Percentiles rank a stretch among this genome's conserved stretches.
These are phyloP conservation scores for Lithospermum erythrorhizon DNA, from an alignment of 257 asterid genomes.

Conservation along the genomic window DNA sequence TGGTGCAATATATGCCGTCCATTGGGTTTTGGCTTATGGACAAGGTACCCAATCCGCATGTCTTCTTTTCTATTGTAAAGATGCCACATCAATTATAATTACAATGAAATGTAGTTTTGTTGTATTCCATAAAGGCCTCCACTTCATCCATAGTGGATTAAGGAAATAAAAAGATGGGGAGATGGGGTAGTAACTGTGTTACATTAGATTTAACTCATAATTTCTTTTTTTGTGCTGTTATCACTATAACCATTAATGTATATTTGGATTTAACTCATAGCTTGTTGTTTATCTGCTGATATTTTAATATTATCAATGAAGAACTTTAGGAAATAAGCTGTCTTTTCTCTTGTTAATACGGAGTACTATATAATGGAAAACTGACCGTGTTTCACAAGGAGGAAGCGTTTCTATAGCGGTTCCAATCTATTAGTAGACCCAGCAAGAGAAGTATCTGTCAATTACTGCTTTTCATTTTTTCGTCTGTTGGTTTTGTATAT, in stretches of 20 bases:
- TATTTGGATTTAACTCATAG: too few species aligned
- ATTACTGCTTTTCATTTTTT: background rate
- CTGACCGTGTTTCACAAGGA: background rate
- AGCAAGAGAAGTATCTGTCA: background rate
- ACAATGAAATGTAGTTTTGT: too few species aligned
- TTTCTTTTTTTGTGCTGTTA: too few species aligned
- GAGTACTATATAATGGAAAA: background rate
- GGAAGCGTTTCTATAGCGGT: background rate
- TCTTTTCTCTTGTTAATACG: background rate
- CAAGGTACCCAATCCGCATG: constrained; percentile 38
- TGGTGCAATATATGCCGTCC: constrained; percentile 75
- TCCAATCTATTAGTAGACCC: background rate
- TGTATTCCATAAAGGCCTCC: background rate
- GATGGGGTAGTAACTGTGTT: too few species aligned
- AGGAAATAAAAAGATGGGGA: too few species aligned
- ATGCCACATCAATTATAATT: background rate
- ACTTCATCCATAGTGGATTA: background rate
- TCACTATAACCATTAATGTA: too few species aligned
- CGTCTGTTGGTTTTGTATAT: background rate
- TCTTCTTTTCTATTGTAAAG: background rate
- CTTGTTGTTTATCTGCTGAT: background rate
- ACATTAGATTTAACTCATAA: too few species aligned
- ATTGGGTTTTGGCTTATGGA: constrained; percentile 97
- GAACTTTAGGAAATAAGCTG: background rate
- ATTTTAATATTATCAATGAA: too few species aligned